Base-by-base conservation (phyloP, 2,329 filamentous ascomycete genomes). In the Paecilomyces niveus region DNA sequence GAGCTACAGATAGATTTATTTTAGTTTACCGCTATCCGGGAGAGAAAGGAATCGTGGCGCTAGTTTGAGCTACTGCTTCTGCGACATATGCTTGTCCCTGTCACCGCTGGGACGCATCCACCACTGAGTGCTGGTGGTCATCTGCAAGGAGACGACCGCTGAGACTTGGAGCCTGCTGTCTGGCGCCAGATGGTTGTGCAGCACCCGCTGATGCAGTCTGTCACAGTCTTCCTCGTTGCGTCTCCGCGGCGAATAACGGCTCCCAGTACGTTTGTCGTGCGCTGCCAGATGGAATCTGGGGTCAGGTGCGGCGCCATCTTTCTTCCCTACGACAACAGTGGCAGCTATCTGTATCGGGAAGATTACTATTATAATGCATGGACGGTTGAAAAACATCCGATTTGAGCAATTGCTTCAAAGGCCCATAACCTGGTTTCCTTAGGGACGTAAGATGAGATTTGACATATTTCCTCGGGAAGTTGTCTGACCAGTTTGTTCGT, bases 171-270 rank as follows among this genome's bases (percentile, higher is more conserved):
- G 55, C 53, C 29, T 32, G 51, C 57, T 66, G 59, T 65, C 59
- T 66, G 63, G 64, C 54, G 64, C 64, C 64, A 66, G 62, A 57
- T 64, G 58, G 63, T 63, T 45, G 26, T 61, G 57, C 51, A 59
- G 53, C n/a, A 49, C 32, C 26, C 29, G 24, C 35, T 15, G 54
- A 39, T 55, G 54, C 54, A 55, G 24, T 35, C 31, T 2, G 21
- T 52, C 26, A n/a, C 50, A 29, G 50, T 52, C 21, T 52, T 29
- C 22, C 26, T 52, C 50, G 15, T n/a, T 26, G 26, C 50, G 50
- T 52, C 22, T 52, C 50, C 15, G 26, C 50, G 22, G 15, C 50
- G 50, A 52, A 52, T 52, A 24, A 31, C 24, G 26, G 15, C 6
- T 15, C 18, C 13, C 26, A 29, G 53, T 35, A 6, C 18, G 26